Conservation (phyloP, 2,329 filamentous ascomycete genomes). For the Colletotrichum limetticola region DNA sequence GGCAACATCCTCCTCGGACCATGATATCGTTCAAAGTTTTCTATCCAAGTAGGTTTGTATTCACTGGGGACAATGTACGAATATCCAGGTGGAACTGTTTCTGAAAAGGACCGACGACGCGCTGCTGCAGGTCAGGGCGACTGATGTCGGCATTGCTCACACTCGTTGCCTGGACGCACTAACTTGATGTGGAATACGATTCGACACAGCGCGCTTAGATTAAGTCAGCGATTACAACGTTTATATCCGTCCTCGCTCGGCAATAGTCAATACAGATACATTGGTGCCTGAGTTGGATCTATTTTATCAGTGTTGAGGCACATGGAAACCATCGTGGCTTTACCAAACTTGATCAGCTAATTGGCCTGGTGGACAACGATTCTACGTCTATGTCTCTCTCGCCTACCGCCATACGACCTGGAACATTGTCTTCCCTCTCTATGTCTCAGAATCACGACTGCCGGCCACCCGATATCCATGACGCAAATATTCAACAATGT, state of each 20-base stretch:
- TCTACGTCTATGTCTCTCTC: neutral
- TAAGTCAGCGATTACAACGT: neutral
- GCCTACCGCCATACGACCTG: neutral
- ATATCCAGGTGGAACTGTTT: neutral
- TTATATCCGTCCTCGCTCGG: neutral
- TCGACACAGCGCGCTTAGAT: neutral
- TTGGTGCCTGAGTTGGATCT: too few relatives aligned
- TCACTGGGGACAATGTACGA: neutral
- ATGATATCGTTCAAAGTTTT: too few relatives aligned
- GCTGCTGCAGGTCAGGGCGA: neutral
- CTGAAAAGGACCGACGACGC: neutral
- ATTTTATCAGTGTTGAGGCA: neutral
- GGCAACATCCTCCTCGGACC: neutral
- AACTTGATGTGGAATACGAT: neutral
- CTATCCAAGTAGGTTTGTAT: neutral
- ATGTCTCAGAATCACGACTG: neutral
- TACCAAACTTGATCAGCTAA: neutral
- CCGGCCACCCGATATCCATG: neutral
- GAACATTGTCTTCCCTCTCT: neutral
- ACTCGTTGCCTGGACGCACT: neutral
- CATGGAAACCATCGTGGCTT: neutral
- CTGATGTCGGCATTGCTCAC: too few relatives aligned
- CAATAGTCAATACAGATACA: neutral
- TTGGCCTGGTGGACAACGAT: neutral
- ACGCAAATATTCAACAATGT: neutral